Conservation (phyloP, 129 eudicot species). For the Artemisia argyi region DNA sequence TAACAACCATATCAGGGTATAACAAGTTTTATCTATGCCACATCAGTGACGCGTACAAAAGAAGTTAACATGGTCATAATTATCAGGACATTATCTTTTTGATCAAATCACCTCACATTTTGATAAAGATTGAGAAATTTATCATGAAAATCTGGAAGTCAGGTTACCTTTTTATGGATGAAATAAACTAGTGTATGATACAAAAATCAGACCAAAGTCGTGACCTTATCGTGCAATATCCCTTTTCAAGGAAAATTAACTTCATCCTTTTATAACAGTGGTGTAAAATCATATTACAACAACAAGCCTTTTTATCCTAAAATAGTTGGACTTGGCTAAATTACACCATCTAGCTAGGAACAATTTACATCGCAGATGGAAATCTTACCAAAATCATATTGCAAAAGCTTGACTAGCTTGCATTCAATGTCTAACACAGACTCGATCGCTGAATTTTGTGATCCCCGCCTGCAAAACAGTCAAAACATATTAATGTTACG, state of each 20-base stretch:
- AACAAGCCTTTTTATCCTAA: not conserved
- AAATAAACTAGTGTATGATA: not conserved
- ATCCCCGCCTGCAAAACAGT: constrained; percentile 39
- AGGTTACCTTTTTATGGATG: no score
- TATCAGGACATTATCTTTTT: no score
- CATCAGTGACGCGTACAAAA: no score
- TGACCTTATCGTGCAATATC: not conserved
- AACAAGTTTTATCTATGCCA: no score
- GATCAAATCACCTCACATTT: no score
- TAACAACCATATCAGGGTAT: no score
- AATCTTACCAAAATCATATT: constrained; percentile 34
- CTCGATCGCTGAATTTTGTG: constrained; percentile 1
- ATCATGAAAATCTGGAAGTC: no score
- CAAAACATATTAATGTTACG: not conserved
- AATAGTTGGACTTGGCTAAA: not conserved
- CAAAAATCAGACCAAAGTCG: not conserved
- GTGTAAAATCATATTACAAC: constrained; percentile 4
- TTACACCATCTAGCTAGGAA: constrained; percentile 10
- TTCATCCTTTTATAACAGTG: not conserved
- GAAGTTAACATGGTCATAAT: no score
- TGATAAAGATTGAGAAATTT: no score
- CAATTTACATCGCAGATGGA: constrained; percentile 34
- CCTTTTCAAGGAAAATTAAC: no score
- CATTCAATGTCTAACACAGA: not conserved
- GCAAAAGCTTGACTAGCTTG: constrained; percentile 20